Evolutionary conservation across 192 early-diverging fungal species (phyloP).

Genomic region (Coemansia sp.): DNA sequence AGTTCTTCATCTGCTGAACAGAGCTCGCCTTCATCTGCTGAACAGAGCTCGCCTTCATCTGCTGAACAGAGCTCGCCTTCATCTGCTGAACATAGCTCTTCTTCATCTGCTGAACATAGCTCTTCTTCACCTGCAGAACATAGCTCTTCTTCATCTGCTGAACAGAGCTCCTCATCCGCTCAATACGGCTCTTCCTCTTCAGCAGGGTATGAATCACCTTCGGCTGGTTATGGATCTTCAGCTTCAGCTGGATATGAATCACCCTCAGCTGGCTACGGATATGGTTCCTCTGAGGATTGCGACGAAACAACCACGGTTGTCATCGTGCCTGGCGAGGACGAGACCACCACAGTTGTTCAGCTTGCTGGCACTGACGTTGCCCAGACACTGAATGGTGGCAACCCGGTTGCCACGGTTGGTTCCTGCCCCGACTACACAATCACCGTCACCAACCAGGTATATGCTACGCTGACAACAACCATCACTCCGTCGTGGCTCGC

Average conservation of each 20-base stretch:
- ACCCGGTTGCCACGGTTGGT: conserved; percentile 41
- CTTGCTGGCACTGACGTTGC: conserved; percentile 31
- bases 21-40: not conserved
- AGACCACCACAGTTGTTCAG: conserved; percentile 36
- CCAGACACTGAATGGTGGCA: conserved; percentile 38
- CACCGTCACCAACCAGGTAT: conserved; percentile 44
- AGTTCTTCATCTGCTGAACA: not conserved
- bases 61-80: not conserved
- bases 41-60: not conserved
- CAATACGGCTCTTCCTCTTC: too few relatives aligned
- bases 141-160: too few relatives aligned
- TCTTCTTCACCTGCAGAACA: too few relatives aligned
- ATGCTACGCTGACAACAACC: conserved; percentile 38
- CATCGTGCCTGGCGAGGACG: conserved; percentile 14
- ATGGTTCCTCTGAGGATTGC: conserved; percentile 16
- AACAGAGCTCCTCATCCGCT: too few relatives aligned
- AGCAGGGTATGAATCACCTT: not conserved
- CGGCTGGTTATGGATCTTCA: not conserved
- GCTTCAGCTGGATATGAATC: conserved; percentile 13
- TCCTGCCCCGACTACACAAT: conserved; percentile 46
- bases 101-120: not conserved
- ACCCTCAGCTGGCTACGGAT: conserved; percentile 12
- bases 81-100: not conserved
- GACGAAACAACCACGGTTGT: conserved; percentile 16
- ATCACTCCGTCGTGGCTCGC: conserved; percentile 45